Base-by-base conservation (phyloP, 805 yeast species). In the Pichia ethanolica region DNA sequence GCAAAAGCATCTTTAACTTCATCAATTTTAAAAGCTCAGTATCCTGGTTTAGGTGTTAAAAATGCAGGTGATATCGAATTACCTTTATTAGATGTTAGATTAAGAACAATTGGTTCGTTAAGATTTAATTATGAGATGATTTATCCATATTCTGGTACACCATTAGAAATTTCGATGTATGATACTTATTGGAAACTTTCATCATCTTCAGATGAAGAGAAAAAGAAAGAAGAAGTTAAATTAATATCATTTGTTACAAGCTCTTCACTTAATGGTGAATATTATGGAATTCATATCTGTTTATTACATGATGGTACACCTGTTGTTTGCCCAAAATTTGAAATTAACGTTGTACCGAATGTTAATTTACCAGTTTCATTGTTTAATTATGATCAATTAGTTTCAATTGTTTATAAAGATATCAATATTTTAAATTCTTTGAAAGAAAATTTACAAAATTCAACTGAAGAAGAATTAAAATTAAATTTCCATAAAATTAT, bases 181-280 rank as follows among this genome's bases (percentile, higher is more conserved):
- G 97, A 90, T 61, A 91, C 98, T 0, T 91, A 91, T 67, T 91
- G 99, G 99, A 93, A 90, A 66, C 83, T 96, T 0, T 86, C 97
- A 0, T 77, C 83, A 42, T 79, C 63, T 8, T 58, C 62, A 1
- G 60, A 56, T 30, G 55, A 53, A 27, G 49, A 30, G 32, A 30
- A 48, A 39, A 48, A 46, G 39, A 49, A 48, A 10, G 39, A 50
- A 20, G 53, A 54, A 26, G 56, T 61, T 25, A 60, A 63, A 34
- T 61, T 67, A 26, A 74, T 83, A 39, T 82, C 93, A 12, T 81
- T 88, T 61, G 95, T 91, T 13, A 90, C 97, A 0, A 89, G 96
- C 0, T 89, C 97, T 0, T 89, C 97, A 1, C 70, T 93, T 47
- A 77, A 82, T 27, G 98, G 98, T 12, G 82, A 79, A 48, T 93